phyloP scores from a whole-genome alignment of 352 stramenopile genomes.

The Phytopythium ostracodes region DNA sequence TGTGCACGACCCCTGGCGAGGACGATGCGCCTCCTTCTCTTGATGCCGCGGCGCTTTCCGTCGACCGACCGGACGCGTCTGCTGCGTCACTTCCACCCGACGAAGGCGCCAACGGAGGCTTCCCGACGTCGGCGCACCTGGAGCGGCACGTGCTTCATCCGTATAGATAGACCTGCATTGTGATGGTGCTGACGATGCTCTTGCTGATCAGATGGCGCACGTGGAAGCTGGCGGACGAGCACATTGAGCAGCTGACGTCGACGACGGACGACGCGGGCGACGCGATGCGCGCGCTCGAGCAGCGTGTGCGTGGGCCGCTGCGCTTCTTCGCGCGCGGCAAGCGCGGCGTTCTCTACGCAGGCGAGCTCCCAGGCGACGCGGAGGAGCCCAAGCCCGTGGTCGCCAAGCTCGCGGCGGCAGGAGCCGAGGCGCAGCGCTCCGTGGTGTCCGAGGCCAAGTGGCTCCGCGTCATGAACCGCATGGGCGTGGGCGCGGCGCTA shows the following conservation, averaged over 20 bases:
- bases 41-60: neutral
- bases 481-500: conserved; percentile 51
- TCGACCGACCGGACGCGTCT: neutral
- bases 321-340: conserved; percentile 69
- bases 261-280: conserved; percentile 6
- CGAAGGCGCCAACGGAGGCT: conserved; percentile 7
- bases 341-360: conserved; percentile 53
- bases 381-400: conserved; percentile 22
- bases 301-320: conserved; percentile 21
- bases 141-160: conserved; percentile 25
- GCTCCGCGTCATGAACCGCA: conserved; percentile 57
- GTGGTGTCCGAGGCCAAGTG: conserved; percentile 54
- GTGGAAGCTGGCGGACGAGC: conserved; percentile 53
- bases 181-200: neutral
- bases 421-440: conserved; percentile 18
- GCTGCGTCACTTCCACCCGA: neutral
- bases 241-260: conserved; percentile 52
- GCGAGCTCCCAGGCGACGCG: conserved; percentile 15
- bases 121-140: conserved; percentile 25
- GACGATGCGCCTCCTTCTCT: neutral
- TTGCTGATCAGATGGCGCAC: conserved; percentile 38
- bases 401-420: conserved; percentile 38
- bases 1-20: neutral
- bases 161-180: neutral
- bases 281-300: conserved; percentile 17